phyloP scores from a whole-genome alignment of 257 asterid genomes.

The Apocynum venetum region DNA sequence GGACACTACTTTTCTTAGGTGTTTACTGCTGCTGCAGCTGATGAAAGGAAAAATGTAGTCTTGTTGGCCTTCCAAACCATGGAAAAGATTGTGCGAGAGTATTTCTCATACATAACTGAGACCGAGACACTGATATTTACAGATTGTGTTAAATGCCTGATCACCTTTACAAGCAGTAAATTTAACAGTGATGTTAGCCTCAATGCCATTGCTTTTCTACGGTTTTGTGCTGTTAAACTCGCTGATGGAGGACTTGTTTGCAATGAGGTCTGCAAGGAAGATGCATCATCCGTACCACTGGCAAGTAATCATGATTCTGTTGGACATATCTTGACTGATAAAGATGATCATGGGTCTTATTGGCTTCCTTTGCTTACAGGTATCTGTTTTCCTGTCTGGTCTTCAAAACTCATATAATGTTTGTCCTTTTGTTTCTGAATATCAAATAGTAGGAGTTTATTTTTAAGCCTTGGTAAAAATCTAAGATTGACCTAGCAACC shows the following conservation, averaged over 20 bases:
- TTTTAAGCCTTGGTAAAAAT: background rate
- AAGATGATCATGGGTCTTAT: conserved; percentile 59
- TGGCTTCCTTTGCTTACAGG: conserved; percentile 98
- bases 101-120: conserved; percentile 91
- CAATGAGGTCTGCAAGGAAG: conserved; percentile 52
- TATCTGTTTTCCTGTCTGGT: conserved; percentile 13
- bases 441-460: background rate
- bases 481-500: background rate
- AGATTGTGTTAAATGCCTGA: conserved; percentile 94
- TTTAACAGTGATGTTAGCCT: conserved; percentile 98
- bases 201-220: conserved; percentile 97
- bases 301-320: conserved; percentile 43
- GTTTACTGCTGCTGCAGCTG: conserved; percentile 96
- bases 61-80: conserved; percentile 93
- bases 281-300: conserved; percentile 32
- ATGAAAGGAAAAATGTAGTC: conserved; percentile 94
- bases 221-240: conserved; percentile 97
- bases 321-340: conserved; percentile 47
- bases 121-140: conserved; percentile 84
- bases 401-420: background rate
- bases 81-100: conserved; percentile 97
- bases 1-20: conserved; percentile 44
- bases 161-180: conserved; percentile 88
- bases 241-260: conserved; percentile 94
- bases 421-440: background rate